These are phyloP conservation scores for Chlamydomonas incerta DNA, from an alignment of 139 green algal genomes.

Conservation along the genomic window DNA sequence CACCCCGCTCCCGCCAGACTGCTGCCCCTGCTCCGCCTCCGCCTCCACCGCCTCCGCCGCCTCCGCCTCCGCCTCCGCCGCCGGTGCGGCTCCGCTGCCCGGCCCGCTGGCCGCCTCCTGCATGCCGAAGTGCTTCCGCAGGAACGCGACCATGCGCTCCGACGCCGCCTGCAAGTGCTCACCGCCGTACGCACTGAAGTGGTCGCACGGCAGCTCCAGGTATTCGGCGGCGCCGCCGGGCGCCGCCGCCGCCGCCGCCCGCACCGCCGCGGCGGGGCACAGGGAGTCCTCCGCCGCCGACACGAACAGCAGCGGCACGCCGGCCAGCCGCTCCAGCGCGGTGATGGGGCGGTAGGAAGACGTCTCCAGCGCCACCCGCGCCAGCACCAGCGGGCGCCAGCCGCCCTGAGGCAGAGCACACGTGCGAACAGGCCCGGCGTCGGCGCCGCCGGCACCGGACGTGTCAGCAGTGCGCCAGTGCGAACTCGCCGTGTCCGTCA, in stretches of 20 bases:
- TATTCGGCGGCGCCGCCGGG: background rate
- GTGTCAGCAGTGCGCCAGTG: background rate
- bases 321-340: background rate
- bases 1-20: too few species aligned
- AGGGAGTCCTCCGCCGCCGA: slow-evolving; percentile 48
- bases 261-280: slow-evolving; percentile 39
- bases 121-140: background rate
- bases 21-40: too few species aligned
- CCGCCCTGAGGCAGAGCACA: slow-evolving; percentile 38
- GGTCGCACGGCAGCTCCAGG: slow-evolving; percentile 30
- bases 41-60: too few species aligned
- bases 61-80: background rate
- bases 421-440: background rate
- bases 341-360: slow-evolving; percentile 55
- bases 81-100: background rate
- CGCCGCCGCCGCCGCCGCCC: slow-evolving; percentile 10
- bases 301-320: slow-evolving; percentile 50
- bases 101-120: background rate
- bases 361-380: slow-evolving; percentile 47
- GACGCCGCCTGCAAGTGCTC: background rate
- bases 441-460: too few species aligned
- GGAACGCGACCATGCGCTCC: background rate
- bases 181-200: slow-evolving; percentile 58
- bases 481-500: background rate
- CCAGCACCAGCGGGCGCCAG: slow-evolving; percentile 54